Base-by-base conservation (phyloP, 2,329 filamentous ascomycete species). In the Phaeoacremonium minimum region DNA sequence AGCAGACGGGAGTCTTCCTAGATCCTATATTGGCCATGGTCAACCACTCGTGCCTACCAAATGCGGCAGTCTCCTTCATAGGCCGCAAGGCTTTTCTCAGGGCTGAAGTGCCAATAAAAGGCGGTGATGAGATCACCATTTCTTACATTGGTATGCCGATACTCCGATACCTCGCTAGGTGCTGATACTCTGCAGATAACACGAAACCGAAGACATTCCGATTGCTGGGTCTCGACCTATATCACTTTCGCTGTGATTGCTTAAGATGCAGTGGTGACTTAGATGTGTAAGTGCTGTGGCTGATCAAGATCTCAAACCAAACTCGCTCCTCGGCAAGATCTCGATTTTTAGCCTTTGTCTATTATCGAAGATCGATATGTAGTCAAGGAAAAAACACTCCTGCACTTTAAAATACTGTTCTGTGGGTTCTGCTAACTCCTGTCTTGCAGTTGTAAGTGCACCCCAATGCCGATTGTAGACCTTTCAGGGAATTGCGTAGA, bases 1-100 rank as follows among this genome's bases (percentile, higher is more conserved):
- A 71, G 37, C 62, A 71, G 37, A 62, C 69, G 2, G 77, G 75
- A 16, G 60, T 79, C 18, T 81, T 76, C 42, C 57, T 82, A 26
- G 72, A 80, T 43, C 64, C 73, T 1, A 65, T 55, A 4, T 58
- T 80, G 29, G 72, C 76, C 40, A 77, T 80, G 69, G 66, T 68
- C 15, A 83, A 83, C 44, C 79, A 83, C 50, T 77, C 76, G 0
- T 83, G 79, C 44, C 52, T 70, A 3, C 78, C 78, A 4, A 82
- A 80, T 44, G 75, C 77, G 2, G 61, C 69, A 32, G 71, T 83
- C 13, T 66, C 71, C 30, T 80, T 81, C 35, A 46, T 67, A 28
- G 71, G 71, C 4, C 64, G 76, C 6, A 63, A 56, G 4, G 70
- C 75, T 4, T 55, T 71, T 4, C 54, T 83, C 12, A 63, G 69